These are phyloP conservation scores for apple (Malus domestica) DNA, from an alignment of 306 rosid genomes.

Conservation along the genomic window DNA sequence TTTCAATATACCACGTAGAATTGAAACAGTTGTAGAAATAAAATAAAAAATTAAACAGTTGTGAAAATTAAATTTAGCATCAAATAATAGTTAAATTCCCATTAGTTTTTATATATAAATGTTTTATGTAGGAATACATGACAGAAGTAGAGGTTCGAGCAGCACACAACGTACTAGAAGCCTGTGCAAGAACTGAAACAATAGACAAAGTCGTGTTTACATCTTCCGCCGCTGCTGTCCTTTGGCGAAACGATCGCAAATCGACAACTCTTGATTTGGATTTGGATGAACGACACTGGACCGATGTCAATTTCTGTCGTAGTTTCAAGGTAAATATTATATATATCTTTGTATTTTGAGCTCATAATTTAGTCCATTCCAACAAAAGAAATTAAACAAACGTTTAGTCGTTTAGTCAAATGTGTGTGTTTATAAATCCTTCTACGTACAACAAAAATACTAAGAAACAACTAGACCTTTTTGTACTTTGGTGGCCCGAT, in stretches of 20 bases:
- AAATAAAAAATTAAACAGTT: too few species aligned
- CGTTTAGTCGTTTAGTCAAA: too few species aligned
- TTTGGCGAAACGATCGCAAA: slow-evolving; percentile 70
- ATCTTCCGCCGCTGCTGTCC: slow-evolving; percentile 66
- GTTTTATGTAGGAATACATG: slow-evolving; percentile 51
- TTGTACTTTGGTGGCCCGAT: neutral
- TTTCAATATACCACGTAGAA: too few species aligned
- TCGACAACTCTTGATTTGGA: slow-evolving; percentile 27
- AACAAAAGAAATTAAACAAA: too few species aligned
- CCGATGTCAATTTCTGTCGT: slow-evolving; percentile 67
- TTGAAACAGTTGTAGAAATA: too few species aligned
- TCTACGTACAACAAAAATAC: too few species aligned
- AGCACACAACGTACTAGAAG: slow-evolving; percentile 91
- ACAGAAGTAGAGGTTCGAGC: slow-evolving; percentile 92
- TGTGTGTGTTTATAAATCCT: too few species aligned
- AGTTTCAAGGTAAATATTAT: slow-evolving; percentile 55
- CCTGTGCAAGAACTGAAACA: slow-evolving; percentile 81
- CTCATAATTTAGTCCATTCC: neutral
- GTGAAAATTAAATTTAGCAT: too few species aligned
- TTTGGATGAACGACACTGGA: slow-evolving; percentile 73
- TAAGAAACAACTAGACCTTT: too few species aligned
- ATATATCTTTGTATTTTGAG: neutral
- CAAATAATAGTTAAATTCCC: neutral
- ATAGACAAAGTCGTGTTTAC: slow-evolving; percentile 76
- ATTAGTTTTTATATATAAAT: neutral